Conservation (phyloP, 352 stramenopile genomes). For the Plasmopara muralis region DNA sequence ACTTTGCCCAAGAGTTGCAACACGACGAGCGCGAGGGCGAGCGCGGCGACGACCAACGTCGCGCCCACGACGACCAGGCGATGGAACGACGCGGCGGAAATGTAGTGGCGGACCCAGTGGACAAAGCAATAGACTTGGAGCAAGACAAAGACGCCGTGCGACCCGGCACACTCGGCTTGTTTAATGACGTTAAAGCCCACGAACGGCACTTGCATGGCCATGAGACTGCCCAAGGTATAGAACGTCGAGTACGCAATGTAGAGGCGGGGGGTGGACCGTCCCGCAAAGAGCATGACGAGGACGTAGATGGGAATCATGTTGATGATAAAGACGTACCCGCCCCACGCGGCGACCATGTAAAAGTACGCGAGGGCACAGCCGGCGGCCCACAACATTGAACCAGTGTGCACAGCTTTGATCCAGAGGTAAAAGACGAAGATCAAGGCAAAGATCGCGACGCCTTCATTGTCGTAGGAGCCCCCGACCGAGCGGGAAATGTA, state of each 20-base stretch:
- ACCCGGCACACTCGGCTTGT: conserved; percentile 77
- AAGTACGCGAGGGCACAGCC: conserved; percentile 92
- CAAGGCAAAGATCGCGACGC: conserved; percentile 96
- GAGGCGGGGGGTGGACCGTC: conserved; percentile 89
- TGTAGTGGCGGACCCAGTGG: conserved; percentile 67
- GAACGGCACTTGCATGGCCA: conserved; percentile 97
- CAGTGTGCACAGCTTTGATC: conserved; percentile 90
- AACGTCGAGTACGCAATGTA: conserved; percentile 97
- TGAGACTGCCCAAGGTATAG: conserved; percentile 92
- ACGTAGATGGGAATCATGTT: conserved; percentile 98
- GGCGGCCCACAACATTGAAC: conserved; percentile 81
- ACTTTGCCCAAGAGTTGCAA: conserved; percentile 81
- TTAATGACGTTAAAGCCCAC: conserved; percentile 96
- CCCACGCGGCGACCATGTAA: conserved; percentile 96
- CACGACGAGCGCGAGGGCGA: conserved; percentile 57
- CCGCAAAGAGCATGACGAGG: conserved; percentile 89
- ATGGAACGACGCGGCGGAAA: conserved; percentile 68
- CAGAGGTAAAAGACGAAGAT: conserved; percentile 97
- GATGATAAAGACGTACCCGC: conserved; percentile 98
- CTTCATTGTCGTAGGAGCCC: conserved; percentile 98
- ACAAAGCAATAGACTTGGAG: conserved; percentile 83
- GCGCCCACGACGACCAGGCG: conserved; percentile 64
- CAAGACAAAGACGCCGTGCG: conserved; percentile 91
- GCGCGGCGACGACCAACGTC: conserved; percentile 39
- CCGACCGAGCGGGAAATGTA: conserved; percentile 96